Base-by-base conservation (phyloP, 306 rosid genomes). In the Chamaecrista fasciculata region DNA sequence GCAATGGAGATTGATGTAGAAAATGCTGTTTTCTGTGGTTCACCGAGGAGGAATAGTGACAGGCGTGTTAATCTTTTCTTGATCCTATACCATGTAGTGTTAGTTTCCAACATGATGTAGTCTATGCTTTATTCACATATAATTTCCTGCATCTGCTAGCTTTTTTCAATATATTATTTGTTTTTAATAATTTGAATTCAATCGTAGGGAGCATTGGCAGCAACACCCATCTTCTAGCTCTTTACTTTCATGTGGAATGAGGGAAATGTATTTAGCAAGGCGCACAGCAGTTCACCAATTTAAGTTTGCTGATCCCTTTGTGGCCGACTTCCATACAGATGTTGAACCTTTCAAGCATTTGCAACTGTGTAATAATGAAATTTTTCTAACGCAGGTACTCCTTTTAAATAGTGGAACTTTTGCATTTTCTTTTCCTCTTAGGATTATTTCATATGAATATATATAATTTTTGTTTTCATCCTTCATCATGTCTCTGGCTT, bases 291-390 rank as follows among this genome's bases (percentile, higher is more conserved):
- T 79, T 75, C 83, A 63, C 23, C 88, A 85, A 74, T 83, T 91
- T 76, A 87, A 75, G 82, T 91, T 91, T 25, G 5, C 6, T 19
- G 89, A 91, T 57, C 97, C 96, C 10, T 52, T 74, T 0, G 73
- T 53, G 55, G 24, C 66, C 5, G 39, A 80, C 31, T 6, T 72
- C 21, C 0, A 1, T 19, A 16, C 47, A 2, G 51, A 43, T 15
- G 12, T 71, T 53, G 81, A 68, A 65, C 81, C 78, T 55, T 66
- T 50, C 49, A 66, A 72, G 23, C 86, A 80, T 50, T 31, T 86
- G n/a, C 48, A 86, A 18, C 40, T 91, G 64, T 74, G 78, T 44
- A 49, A 73, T 58, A 79, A 73, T n/a, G 48, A 72, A 9, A 26
- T 82, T 16, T 24, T 66, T 74, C 74, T 69, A 43, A 37, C 94